A percentile compares a stretch with the other conserved stretches of the same genome.
Evolutionary conservation across 2,329 filamentous ascomycete species (phyloP).

Genomic region (Aspergillus neotritici): DNA sequence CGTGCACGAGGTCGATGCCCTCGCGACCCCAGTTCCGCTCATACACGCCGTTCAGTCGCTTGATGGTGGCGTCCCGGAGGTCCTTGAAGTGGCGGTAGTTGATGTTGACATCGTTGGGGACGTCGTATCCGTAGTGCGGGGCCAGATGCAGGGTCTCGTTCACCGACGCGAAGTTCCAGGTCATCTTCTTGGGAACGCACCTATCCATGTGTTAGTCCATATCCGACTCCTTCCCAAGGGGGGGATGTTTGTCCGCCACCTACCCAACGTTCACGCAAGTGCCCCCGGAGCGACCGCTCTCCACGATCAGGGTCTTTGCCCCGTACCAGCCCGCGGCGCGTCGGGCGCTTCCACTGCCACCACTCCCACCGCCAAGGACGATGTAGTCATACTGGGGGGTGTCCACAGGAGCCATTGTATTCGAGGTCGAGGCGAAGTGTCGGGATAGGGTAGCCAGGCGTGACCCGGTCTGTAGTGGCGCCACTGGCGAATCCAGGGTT

Average conservation of each 20-base stretch:
- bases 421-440: conserved; percentile 36
- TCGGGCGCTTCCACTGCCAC: conserved; percentile 46
- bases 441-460: conserved; percentile 38
- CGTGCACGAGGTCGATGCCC: conserved; percentile 47
- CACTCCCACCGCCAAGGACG: conserved; percentile 51
- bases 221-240: background rate
- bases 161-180: conserved; percentile 48
- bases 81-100: conserved; percentile 46
- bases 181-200: conserved; percentile 51
- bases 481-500: conserved; percentile 21
- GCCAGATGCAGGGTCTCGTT: conserved; percentile 44
- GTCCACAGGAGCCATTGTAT: conserved; percentile 42
- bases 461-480: conserved; percentile 15
- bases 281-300: conserved; percentile 45
- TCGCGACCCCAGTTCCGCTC: conserved; percentile 47
- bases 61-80: conserved; percentile 42
- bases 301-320: conserved; percentile 47
- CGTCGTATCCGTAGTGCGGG: conserved; percentile 45
- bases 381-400: conserved; percentile 50
- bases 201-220: conserved; percentile 22
- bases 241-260: conserved; percentile 13
- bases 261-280: conserved; percentile 52
- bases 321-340: conserved; percentile 49
- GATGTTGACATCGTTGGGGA: conserved; percentile 38
- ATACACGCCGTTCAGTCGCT: conserved; percentile 44